Evolutionary conservation across 768 basidiomycete species (phyloP), one percentile per base, ranked within the genome.

Genomic region (Boletus patriciae): DNA sequence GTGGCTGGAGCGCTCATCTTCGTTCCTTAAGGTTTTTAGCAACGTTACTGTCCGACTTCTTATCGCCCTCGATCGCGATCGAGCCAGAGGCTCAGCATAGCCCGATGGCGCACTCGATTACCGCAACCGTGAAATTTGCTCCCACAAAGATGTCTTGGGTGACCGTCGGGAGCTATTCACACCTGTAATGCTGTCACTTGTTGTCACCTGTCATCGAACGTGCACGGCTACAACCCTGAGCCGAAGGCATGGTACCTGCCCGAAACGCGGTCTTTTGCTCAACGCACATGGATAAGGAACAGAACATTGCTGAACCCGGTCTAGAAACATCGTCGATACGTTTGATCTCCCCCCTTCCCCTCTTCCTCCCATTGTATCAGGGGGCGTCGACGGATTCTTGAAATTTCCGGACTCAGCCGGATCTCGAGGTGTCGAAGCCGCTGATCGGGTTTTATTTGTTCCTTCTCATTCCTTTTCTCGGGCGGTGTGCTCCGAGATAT

Each of bases 341-440:
- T 19, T 54, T 27, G 46, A 50, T 63, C 46, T 23, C 34, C 51
- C n/a, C n/a, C 34, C 34, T 37, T 47, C 36, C 59, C 2, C 52
- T 50, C 43, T 57, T 57, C 52, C 33, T 40, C 16, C 33, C 40
- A 52, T 41, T n/a, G 40, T 21, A 21, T n/a, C 34, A 37, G 29
- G 46, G 19, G 37, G 25, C 34, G 45, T 57, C 16, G 44, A 38
- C 29, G 25, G 62, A 53, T 64, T 64, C 62, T 63, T 60, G 52
- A 45, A 45, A 61, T 55, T 43, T 50, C 59, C 63, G 63, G 47
- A 41, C 44, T 15, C 4, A 13, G 48, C 33, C 62, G 63, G 62
- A 65, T 65, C 63, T 65, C 25, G 54, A 56, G 50, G 58, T 7
- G 40, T 52, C 58, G 62, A 65, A 61, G 63, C 23, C 25, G 54